Evolutionary conservation across 768 basidiomycete genomes (phyloP), one percentile per base, ranked within the genome.

Genomic region (Phaeotremella skinneri): DNA sequence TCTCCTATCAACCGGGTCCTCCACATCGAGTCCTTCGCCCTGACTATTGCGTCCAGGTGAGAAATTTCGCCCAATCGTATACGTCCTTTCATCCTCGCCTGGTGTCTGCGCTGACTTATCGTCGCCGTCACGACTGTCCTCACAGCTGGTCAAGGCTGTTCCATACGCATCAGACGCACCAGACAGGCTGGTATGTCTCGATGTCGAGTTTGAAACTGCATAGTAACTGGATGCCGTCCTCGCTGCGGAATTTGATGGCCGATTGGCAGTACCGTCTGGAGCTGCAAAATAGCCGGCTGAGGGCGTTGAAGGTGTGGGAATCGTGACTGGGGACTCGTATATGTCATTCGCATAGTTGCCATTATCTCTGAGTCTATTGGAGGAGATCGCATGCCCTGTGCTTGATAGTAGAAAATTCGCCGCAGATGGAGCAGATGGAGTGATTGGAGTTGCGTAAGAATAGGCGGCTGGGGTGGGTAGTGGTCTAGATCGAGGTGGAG

Each of bases 41-140:
- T 57, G 53, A 16, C 56, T 23, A 26, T 62, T 56, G 7, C 53
- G 39, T n/a, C 52, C 53, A 6, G 61, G 54, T 21, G 57, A 49
- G 51, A 56, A 58, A 49, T 50, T 41, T 34, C 14, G n/a, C n/a
- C n/a, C n/a, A n/a, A n/a, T n/a, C n/a, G n/a, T n/a, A n/a, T n/a
- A n/a, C n/a, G n/a, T n/a, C n/a, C n/a, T n/a, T n/a, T n/a, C n/a
- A n/a, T n/a, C n/a, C n/a, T n/a, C n/a, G n/a, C n/a, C n/a, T n/a
- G n/a, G n/a, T n/a, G n/a, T n/a, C n/a, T n/a, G n/a, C n/a, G n/a
- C n/a, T n/a, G n/a, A n/a, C n/a, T n/a, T n/a, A n/a, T n/a, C n/a
- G n/a, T n/a, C n/a, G n/a, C n/a, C n/a, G n/a, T n/a, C n/a, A n/a
- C n/a, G n/a, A n/a, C n/a, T n/a, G n/a, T n/a, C n/a, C n/a, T n/a